These are phyloP conservation scores for Conticribra weissflogii DNA, from an alignment of 108 stramenopile species.

Conservation along the genomic window DNA sequence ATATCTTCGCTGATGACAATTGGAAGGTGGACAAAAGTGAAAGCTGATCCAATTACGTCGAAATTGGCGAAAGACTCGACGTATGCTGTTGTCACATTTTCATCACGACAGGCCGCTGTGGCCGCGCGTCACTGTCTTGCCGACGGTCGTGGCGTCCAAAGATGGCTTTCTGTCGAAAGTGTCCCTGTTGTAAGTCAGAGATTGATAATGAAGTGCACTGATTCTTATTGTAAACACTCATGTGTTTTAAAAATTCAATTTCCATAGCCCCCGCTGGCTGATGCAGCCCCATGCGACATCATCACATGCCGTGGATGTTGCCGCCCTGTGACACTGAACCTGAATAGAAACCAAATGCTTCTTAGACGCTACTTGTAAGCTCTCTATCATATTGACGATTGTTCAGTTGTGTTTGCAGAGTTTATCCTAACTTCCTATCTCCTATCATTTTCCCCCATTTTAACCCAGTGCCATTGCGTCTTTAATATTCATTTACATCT, in stretches of 20 bases:
- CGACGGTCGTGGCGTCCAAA: constrained; percentile 76
- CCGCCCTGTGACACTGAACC: constrained; percentile 84
- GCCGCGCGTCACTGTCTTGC: constrained; percentile 81
- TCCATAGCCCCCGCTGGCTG: constrained; percentile 74
- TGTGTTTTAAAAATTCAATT: no score
- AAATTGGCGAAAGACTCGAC: constrained; percentile 71
- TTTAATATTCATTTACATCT: constrained; percentile 67
- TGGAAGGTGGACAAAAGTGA: constrained; percentile 43
- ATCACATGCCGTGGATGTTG: constrained; percentile 83
- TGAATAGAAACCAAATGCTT: constrained; percentile 76
- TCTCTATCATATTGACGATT: neutral
- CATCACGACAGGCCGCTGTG: constrained; percentile 85
- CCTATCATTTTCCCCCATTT: neutral
- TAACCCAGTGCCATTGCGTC: constrained; percentile 41
- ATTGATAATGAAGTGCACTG: no score
- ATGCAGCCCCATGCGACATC: constrained; percentile 78
- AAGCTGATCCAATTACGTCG: constrained; percentile 31
- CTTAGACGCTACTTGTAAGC: constrained; percentile 67
- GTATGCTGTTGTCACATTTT: constrained; percentile 90
- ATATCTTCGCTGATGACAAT: constrained; percentile 25
- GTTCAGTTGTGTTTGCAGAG: neutral
- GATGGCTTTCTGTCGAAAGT: constrained; percentile 66
- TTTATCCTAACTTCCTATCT: neutral
- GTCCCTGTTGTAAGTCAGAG: constrained; percentile 65
- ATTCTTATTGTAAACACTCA: no score